A percentile compares a stretch with the other conserved stretches of the same genome.
Conservation (phyloP, 805 yeast genomes). For the Phaffomyces opuntiae region DNA sequence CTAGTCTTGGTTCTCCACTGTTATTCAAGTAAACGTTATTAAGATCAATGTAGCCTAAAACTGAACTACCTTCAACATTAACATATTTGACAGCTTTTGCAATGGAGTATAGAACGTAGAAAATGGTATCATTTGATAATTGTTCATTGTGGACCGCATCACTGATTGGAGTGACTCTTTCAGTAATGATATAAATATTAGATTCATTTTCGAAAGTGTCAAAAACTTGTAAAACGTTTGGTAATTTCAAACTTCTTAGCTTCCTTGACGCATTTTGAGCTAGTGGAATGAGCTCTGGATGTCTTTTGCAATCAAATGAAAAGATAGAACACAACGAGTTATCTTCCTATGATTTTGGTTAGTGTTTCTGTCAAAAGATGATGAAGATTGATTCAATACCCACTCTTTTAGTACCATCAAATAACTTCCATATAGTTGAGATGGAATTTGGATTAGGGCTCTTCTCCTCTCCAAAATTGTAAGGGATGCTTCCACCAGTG, state of each 20-base stretch:
- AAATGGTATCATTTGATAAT: slow-evolving; percentile 35
- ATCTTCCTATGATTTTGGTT: slow-evolving; percentile 33
- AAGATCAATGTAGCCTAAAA: slow-evolving; percentile 56
- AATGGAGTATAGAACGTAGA: slow-evolving; percentile 52
- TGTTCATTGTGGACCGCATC: slow-evolving; percentile 24
- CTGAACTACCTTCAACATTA: slow-evolving; percentile 45
- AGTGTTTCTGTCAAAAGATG: background rate
- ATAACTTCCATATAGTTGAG: slow-evolving; percentile 53
- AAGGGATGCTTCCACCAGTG: slow-evolving; percentile 54
- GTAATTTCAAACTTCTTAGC: slow-evolving; percentile 54
- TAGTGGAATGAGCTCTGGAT: slow-evolving; percentile 27
- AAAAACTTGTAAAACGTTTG: slow-evolving; percentile 56
- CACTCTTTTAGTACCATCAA: slow-evolving; percentile 45
- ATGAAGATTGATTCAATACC: slow-evolving; percentile 5
- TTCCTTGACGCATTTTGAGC: slow-evolving; percentile 40
- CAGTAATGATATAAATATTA: slow-evolving; percentile 56
- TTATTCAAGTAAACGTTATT: slow-evolving; percentile 58
- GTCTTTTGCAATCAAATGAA: slow-evolving; percentile 45
- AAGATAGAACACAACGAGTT: slow-evolving; percentile 53
- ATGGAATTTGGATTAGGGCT: slow-evolving; percentile 25
- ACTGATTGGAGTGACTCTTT: slow-evolving; percentile 51
- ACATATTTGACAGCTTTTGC: slow-evolving; percentile 49
- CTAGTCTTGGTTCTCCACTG: slow-evolving; percentile 76
- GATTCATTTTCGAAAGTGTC: slow-evolving; percentile 62
- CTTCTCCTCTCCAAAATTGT: slow-evolving; percentile 41